Conservation (phyloP, 306 rosid species). For the Gillenia trifoliata region DNA sequence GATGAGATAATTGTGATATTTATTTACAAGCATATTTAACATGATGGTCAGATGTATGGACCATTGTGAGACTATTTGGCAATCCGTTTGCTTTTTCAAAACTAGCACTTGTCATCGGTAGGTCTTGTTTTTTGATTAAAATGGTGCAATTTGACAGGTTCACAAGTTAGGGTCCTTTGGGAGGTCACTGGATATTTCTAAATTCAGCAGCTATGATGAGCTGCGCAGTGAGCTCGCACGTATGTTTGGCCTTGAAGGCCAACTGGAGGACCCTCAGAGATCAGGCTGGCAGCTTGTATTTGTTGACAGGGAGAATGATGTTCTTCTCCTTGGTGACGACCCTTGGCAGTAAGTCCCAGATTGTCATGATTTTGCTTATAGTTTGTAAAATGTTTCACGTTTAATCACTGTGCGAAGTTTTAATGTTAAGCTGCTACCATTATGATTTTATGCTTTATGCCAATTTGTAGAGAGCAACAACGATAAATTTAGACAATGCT, state of each 20-base stretch:
- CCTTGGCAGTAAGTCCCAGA: slow-evolving; percentile 70
- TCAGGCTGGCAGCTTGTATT: slow-evolving; percentile 98
- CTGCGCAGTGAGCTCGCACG: slow-evolving; percentile 71
- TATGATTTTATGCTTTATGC: neutral
- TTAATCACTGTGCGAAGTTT: neutral
- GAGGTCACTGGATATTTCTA: slow-evolving; percentile 73
- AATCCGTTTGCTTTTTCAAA: neutral
- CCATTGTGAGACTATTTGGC: too few species aligned
- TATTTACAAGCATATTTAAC: neutral
- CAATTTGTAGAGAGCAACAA: neutral
- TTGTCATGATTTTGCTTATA: neutral
- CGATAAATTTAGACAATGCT: neutral
- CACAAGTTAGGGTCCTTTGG: slow-evolving; percentile 70
- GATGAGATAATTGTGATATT: neutral
- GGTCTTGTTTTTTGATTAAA: neutral
- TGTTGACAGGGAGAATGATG: slow-evolving; percentile 77
- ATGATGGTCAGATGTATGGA: neutral
- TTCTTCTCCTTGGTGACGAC: slow-evolving; percentile 81
- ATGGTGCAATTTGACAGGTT: slow-evolving; percentile 43
- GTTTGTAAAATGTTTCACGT: neutral
- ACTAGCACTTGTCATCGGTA: neutral
- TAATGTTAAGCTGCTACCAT: neutral
- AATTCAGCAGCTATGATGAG: slow-evolving; percentile 66
- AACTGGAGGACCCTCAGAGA: slow-evolving; percentile 75
- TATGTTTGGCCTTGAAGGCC: slow-evolving; percentile 75